Conservation (phyloP, 2,329 filamentous ascomycete genomes). For the Drechslerella stenobrocha region DNA sequence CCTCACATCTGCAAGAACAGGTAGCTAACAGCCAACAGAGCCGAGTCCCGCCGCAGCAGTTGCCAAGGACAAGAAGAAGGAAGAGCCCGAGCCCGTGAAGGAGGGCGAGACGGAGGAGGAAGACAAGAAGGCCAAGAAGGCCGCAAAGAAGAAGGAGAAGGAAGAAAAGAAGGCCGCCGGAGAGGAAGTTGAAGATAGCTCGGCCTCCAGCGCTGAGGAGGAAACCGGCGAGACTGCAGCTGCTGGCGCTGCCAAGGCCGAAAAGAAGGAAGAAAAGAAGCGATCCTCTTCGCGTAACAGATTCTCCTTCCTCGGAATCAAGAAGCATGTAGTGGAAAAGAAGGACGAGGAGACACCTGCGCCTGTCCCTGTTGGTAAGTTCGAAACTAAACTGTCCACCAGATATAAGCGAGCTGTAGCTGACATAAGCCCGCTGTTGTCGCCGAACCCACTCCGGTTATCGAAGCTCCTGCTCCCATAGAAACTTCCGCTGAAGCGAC, state of each 20-base stretch:
- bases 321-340: constrained; percentile 64
- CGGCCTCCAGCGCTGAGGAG: constrained; percentile 33
- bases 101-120: constrained; percentile 56
- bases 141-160: constrained; percentile 54
- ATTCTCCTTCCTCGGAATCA: constrained; percentile 63
- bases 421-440: too few relatives aligned
- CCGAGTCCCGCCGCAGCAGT: constrained; percentile 56
- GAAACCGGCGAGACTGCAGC: constrained; percentile 47
- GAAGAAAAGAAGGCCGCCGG: constrained; percentile 59
- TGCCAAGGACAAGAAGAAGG: constrained; percentile 56
- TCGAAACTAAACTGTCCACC: not conserved
- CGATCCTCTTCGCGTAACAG: constrained; percentile 68
- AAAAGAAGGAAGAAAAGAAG: constrained; percentile 63
- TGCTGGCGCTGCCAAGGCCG: constrained; percentile 51
- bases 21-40: constrained; percentile 54
- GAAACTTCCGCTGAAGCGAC: constrained; percentile 44
- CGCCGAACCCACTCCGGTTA: too few relatives aligned
- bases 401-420: not conserved
- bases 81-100: constrained; percentile 56
- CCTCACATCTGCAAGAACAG: constrained; percentile 49
- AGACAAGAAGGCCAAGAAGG: constrained; percentile 53
- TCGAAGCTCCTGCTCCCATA: constrained; percentile 11
- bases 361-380: constrained; percentile 50
- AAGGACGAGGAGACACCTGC: constrained; percentile 54
- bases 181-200: constrained; percentile 54